These are phyloP conservation scores for Sugiyamaella marilandica DNA, from an alignment of 805 yeast genomes.

Conservation along the genomic window DNA sequence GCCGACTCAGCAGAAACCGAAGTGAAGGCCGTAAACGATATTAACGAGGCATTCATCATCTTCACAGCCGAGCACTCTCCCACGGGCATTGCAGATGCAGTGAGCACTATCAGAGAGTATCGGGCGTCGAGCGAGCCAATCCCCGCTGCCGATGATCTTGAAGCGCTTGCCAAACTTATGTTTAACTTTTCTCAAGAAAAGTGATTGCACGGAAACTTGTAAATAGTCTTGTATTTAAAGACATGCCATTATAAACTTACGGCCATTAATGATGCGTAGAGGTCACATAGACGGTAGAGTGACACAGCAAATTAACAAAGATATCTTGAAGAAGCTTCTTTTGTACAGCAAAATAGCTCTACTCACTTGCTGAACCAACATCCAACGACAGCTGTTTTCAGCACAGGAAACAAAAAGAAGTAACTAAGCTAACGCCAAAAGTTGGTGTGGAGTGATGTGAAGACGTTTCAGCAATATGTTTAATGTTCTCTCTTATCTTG, in stretches of 20 bases:
- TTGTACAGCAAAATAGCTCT: background rate
- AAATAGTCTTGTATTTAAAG: background rate
- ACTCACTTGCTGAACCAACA: too few species aligned
- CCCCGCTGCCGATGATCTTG: constrained; percentile 23
- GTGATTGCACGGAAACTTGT: background rate
- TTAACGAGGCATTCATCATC: constrained; percentile 45
- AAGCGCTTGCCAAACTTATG: constrained; percentile 28
- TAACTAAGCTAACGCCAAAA: too few species aligned
- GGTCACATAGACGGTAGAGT: background rate
- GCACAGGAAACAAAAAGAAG: too few species aligned
- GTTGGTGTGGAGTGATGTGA: too few species aligned
- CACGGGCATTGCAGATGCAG: constrained; percentile 38
- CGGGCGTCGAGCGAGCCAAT: constrained; percentile 37
- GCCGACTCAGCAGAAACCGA: constrained; percentile 27
- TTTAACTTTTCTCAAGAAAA: constrained; percentile 14
- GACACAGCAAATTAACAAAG: background rate
- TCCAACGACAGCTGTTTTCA: too few species aligned
- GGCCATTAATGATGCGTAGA: background rate
- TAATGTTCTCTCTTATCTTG: too few species aligned
- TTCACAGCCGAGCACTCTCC: constrained; percentile 44
- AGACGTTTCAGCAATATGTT: too few species aligned
- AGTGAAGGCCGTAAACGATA: constrained; percentile 26
- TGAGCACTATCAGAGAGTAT: constrained; percentile 41
- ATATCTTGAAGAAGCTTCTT: background rate
- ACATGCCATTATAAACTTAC: background rate